Base-by-base conservation (phyloP, 2,329 filamentous ascomycete genomes). In the Neodidymelliopsis sp. region DNA sequence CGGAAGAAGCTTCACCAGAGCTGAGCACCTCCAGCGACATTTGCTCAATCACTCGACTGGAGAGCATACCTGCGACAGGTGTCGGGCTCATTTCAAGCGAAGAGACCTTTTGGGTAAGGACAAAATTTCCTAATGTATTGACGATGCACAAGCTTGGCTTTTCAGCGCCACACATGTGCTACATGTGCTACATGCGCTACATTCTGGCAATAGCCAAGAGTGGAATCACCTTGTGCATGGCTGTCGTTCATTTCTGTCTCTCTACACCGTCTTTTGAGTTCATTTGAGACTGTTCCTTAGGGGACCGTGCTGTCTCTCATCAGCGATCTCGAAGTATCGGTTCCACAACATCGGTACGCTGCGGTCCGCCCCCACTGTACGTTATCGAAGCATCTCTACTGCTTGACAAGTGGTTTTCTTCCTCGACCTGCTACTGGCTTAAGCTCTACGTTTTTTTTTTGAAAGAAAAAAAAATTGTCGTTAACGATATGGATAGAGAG, bases 1-100 rank as follows among this genome's bases (percentile, higher is more conserved):
- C 68, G 91, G 90, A 29, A 96, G 96, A 77, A 93, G 88, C 66
- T 97, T 97, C 71, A 96, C 92, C 8, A 84, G 93, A 69, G 93
- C 93, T 6, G 93, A 97, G 74, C 93, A 97, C 78, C 78, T 97
- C 77, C 96, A 97, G 75, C 86, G 93, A 36, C 93, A 97, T 75
- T 89, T 97, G 74, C 77, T 97, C 56, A 97, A 97, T 69, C 93
- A 89, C 88, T 81, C 74, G 79, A 66, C 56, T 16, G 71, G 71
- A 10, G 78, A 81, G 31, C 78, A 77, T 51, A 84, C 82, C 3
- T 87, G 84, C 60, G 69, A 78, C 38, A 73, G 84, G 59, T 87
- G 84, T 54, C 77, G 78, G 47, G 81, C 82, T 20, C 81, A 84
- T 60, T 86, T 86, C 66, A 82, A 83, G 59, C 76, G 84, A 33